A percentile compares a stretch with the other conserved stretches of the same genome.
phyloP scores from a whole-genome alignment of 352 stramenopile species.

The Phytophthora pseudosyringae region DNA sequence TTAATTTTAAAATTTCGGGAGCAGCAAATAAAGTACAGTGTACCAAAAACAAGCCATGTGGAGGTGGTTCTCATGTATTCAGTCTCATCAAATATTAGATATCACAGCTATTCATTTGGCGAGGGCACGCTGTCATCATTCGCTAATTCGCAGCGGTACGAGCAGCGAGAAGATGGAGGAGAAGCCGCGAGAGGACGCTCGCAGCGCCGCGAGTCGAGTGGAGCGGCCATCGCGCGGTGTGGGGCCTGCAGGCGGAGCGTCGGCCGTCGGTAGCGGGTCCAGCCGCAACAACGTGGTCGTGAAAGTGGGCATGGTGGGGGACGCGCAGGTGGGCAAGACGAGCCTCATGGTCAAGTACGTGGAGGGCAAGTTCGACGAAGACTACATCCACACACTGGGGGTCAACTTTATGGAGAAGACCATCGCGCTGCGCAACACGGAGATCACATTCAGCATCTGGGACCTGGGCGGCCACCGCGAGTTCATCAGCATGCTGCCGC shows the following conservation, averaged over 20 bases:
- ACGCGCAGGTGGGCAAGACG: conserved; percentile 95
- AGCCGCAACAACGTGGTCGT: conserved; percentile 91
- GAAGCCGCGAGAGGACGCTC: conserved; percentile 35
- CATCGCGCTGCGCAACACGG: conserved; percentile 93
- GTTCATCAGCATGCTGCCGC: conserved; percentile 95
- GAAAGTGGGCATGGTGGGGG: conserved; percentile 95
- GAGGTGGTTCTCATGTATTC: no score
- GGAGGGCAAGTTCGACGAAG: conserved; percentile 95
- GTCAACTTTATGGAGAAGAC: conserved; percentile 98
- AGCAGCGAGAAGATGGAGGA: conserved; percentile 38
- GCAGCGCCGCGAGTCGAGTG: conserved; percentile 13
- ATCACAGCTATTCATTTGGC: no score
- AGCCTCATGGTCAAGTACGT: conserved; percentile 98
- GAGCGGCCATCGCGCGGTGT: conserved; percentile 42
- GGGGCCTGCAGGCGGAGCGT: conserved; percentile 26
- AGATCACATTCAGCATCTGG: conserved; percentile 97
- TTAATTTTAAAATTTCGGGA: no score
- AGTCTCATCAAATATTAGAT: no score
- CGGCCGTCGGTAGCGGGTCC: conserved; percentile 34
- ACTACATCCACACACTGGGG: conserved; percentile 96
- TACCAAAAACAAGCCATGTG: no score
- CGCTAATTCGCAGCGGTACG: neutral
- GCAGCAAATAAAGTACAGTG: no score
- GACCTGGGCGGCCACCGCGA: conserved; percentile 93
- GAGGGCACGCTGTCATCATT: neutral